These are phyloP conservation scores for Apiotrichum laibachii DNA, from an alignment of 1,284 basidiomycete genomes.

Conservation along the genomic window DNA sequence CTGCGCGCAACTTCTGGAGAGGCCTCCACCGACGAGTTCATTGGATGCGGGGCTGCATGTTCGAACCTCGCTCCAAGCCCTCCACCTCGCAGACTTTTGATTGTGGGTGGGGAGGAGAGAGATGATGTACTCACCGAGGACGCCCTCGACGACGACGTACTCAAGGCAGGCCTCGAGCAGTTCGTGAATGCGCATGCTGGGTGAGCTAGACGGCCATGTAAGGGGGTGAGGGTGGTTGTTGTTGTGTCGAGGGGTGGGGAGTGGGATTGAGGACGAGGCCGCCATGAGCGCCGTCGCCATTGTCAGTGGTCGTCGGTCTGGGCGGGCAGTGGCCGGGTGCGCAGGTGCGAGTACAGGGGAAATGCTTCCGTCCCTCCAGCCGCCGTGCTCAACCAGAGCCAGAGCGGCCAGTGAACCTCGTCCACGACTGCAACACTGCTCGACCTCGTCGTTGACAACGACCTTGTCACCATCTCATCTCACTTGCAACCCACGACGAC, in stretches of 20 bases:
- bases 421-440: no score
- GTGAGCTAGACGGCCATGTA: not conserved
- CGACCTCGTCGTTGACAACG: no score
- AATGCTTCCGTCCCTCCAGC: not conserved
- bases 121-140: slow-evolving; percentile 39
- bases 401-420: no score
- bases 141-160: slow-evolving; percentile 43
- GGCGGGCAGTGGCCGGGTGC: not conserved
- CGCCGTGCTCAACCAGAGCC: no score
- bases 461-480: no score
- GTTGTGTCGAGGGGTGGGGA: not conserved
- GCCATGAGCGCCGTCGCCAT: no score
- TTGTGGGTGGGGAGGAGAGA: not conserved
- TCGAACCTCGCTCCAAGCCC: slow-evolving; percentile 16
- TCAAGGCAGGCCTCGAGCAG: slow-evolving; percentile 43
- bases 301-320: no score
- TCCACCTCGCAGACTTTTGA: slow-evolving; percentile 11
- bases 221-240: not conserved
- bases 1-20: slow-evolving; percentile 2
- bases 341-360: not conserved
- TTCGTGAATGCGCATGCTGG: slow-evolving; percentile 45
- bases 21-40: slow-evolving; percentile 18
- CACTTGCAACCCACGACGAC: no score
- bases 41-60: slow-evolving; percentile 9
- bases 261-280: not conserved